These are phyloP conservation scores for Cadophora sp. DNA, from an alignment of 2,329 filamentous ascomycete genomes.

Conservation along the genomic window DNA sequence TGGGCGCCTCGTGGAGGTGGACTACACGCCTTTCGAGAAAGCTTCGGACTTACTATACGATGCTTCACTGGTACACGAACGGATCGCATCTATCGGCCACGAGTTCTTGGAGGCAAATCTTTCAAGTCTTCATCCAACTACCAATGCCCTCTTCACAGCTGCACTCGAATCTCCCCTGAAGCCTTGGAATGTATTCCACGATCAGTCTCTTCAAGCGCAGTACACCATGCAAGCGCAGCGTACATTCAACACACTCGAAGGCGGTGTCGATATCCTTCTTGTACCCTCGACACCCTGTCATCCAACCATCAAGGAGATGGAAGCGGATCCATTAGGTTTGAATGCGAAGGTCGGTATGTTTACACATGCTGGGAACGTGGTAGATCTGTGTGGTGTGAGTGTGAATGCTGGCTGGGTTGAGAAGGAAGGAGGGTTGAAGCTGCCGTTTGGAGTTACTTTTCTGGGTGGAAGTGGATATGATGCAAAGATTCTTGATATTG, in stretches of 20 bases:
- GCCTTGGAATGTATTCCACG: slow-evolving; percentile 52
- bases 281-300: slow-evolving; percentile 58
- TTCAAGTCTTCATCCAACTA: slow-evolving; percentile 54
- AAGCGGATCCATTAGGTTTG: slow-evolving; percentile 55
- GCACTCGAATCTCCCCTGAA: slow-evolving; percentile 47
- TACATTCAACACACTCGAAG: slow-evolving; percentile 40
- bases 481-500: slow-evolving; percentile 46
- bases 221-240: slow-evolving; percentile 37
- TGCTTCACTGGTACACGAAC: slow-evolving; percentile 58
- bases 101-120: slow-evolving; percentile 47
- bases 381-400: slow-evolving; percentile 57
- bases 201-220: slow-evolving; percentile 42
- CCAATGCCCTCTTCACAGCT: slow-evolving; percentile 49
- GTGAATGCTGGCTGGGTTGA: slow-evolving; percentile 38
- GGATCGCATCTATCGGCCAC: slow-evolving; percentile 51
- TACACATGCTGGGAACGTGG: slow-evolving; percentile 60
- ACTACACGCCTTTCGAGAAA: slow-evolving; percentile 54
- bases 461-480: slow-evolving; percentile 47
- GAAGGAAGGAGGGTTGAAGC: slow-evolving; percentile 26
- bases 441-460: slow-evolving; percentile 50
- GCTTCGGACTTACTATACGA: slow-evolving; percentile 59
- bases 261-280: slow-evolving; percentile 52
- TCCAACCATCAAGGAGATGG: slow-evolving; percentile 56
- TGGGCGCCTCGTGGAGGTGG: slow-evolving; percentile 47
- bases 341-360: slow-evolving; percentile 57